Percentiles rank a stretch among this genome's conserved stretches.
phyloP scores from a whole-genome alignment of 1,284 basidiomycete genomes.

The Schizopora paradoxa region DNA sequence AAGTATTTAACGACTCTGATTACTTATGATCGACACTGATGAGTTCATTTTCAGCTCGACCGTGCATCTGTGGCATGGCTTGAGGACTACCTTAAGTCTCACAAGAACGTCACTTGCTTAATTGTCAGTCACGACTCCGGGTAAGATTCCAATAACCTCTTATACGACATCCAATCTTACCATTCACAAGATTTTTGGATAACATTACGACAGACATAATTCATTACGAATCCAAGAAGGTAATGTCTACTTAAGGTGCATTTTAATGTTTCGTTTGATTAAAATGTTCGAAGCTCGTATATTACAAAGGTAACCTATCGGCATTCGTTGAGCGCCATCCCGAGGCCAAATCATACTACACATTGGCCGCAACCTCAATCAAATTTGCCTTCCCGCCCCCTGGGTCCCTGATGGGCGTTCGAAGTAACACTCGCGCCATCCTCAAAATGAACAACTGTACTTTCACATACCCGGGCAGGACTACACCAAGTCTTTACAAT shows the following conservation, averaged over 20 bases:
- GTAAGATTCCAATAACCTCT: slow-evolving; percentile 37
- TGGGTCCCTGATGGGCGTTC: slow-evolving; percentile 94
- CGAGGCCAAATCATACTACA: slow-evolving; percentile 96
- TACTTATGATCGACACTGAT: slow-evolving; percentile 17
- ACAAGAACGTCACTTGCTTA: slow-evolving; percentile 85
- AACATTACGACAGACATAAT: slow-evolving; percentile 97
- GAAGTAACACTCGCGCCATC: slow-evolving; percentile 95
- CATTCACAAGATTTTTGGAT: slow-evolving; percentile 75
- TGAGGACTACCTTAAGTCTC: slow-evolving; percentile 81
- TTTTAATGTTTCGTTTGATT: slow-evolving; percentile 8
- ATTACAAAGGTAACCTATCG: slow-evolving; percentile 93
- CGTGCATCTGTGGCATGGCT: slow-evolving; percentile 90
- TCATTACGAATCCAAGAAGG: slow-evolving; percentile 96
- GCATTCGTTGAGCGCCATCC: slow-evolving; percentile 90
- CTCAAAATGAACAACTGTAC: slow-evolving; percentile 91
- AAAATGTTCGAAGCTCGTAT: slow-evolving; percentile 62
- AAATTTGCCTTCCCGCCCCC: slow-evolving; percentile 97
- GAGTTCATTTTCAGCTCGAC: slow-evolving; percentile 59
- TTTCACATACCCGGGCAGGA: slow-evolving; percentile 90
- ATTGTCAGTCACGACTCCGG: slow-evolving; percentile 98
- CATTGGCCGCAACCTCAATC: slow-evolving; percentile 89
- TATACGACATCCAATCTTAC: slow-evolving; percentile 2
- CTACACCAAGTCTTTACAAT: slow-evolving; percentile 79
- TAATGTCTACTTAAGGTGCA: slow-evolving; percentile 9
- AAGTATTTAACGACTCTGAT: slow-evolving; percentile 29